Evolutionary conservation across 2,329 filamentous ascomycete species (phyloP).

Genomic region (Remersonia thermophila): DNA sequence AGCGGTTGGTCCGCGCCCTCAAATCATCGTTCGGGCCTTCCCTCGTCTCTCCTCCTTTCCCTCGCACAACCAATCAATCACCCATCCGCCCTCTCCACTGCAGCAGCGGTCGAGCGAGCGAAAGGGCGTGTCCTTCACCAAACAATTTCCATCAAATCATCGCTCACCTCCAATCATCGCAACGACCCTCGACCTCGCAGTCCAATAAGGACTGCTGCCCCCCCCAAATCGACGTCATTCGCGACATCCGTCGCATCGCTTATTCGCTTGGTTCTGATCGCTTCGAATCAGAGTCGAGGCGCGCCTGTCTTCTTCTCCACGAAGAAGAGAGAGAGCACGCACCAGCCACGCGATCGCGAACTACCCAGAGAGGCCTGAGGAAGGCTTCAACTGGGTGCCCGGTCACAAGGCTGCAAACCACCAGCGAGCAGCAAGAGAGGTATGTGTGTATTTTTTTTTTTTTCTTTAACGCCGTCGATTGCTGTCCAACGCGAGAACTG

Average conservation of each 20-base stretch:
- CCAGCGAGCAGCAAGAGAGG: too few species aligned
- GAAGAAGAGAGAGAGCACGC: too few species aligned
- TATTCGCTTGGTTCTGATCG: slow-evolving; percentile 8
- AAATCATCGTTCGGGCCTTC: slow-evolving; percentile 40
- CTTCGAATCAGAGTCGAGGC: slow-evolving; percentile 1
- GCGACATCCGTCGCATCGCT: slow-evolving; percentile 10
- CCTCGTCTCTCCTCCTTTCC: slow-evolving; percentile 28
- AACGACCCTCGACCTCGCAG: slow-evolving; percentile 12
- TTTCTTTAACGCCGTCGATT: too few species aligned
- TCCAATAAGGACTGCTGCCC: slow-evolving; percentile 19
- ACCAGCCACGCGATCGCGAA: not conserved
- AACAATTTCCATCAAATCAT: slow-evolving; percentile 22
- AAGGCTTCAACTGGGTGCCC: too few species aligned
- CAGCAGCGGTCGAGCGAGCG: slow-evolving; percentile 11
- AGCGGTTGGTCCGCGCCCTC: slow-evolving; percentile 31
- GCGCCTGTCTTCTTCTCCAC: too few species aligned
- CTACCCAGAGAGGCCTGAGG: too few species aligned
- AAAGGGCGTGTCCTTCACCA: not conserved
- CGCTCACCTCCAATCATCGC: slow-evolving; percentile 15
- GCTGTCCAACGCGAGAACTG: too few species aligned
- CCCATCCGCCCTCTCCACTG: slow-evolving; percentile 28
- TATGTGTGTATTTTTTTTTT: too few species aligned
- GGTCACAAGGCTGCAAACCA: not conserved
- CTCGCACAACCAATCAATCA: slow-evolving; percentile 38
- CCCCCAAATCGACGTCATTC: slow-evolving; percentile 6